A percentile compares a stretch with the other conserved stretches of the same genome.
Conservation (phyloP, 257 asterid genomes). For the Fraxinus anomala region DNA sequence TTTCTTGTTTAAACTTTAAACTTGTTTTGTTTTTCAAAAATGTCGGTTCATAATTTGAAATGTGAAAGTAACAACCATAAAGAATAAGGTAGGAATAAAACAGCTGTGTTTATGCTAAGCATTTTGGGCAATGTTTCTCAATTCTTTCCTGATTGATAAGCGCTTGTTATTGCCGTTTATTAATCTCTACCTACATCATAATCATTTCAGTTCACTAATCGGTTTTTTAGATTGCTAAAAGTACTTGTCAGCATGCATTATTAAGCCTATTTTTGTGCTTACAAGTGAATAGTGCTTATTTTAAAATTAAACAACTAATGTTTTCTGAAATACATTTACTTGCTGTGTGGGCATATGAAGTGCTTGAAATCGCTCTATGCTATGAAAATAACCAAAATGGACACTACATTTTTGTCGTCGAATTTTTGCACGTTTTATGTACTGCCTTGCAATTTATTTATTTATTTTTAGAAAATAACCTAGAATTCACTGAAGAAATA, state of each 20-base stretch:
- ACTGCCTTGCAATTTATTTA: background rate
- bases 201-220: no score
- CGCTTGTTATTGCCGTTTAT: background rate
- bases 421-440: background rate
- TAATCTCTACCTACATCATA: no score
- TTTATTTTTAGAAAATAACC: background rate
- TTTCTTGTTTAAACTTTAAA: background rate
- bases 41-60: background rate
- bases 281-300: no score
- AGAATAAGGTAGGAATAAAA: background rate
- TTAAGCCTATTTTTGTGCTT: background rate
- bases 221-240: no score
- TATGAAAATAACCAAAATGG: background rate
- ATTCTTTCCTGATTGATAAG: background rate
- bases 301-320: background rate
- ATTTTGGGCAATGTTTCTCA: background rate
- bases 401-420: no score
- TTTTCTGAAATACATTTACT: no score
- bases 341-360: no score
- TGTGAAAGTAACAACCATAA: background rate
- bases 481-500: no score
- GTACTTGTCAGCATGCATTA: no score
- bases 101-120: background rate
- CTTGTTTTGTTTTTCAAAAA: no score
- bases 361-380: background rate